Conservation (phyloP, 768 basidiomycete species). For the Leccinum pellstonianum region DNA sequence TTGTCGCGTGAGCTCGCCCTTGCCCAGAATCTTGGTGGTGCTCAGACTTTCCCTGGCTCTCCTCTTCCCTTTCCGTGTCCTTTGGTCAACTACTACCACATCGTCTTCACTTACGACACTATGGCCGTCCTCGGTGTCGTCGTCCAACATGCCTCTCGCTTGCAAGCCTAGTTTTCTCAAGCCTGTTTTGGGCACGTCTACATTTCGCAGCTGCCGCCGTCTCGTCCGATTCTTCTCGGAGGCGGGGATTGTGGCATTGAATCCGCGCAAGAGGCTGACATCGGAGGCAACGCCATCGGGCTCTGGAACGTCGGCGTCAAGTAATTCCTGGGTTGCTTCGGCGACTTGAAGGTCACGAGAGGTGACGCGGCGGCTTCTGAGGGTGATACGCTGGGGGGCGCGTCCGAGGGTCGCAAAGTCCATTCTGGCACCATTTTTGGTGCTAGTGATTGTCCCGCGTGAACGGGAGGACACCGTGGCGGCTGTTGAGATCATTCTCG, state of each 20-base stretch:
- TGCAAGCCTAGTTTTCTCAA: constrained; percentile 77
- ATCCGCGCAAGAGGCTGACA: constrained; percentile 84
- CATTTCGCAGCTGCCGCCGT: constrained; percentile 75
- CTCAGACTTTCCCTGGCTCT: constrained; percentile 66
- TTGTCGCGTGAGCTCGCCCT: constrained; percentile 83
- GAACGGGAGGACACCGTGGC: constrained; percentile 62
- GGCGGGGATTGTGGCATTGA: constrained; percentile 93
- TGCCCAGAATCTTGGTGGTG: constrained; percentile 68
- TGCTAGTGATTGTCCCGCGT: constrained; percentile 33
- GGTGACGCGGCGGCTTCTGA: constrained; percentile 66
- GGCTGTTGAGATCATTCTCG: constrained; percentile 72
- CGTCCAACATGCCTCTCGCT: constrained; percentile 65
- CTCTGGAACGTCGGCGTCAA: constrained; percentile 71
- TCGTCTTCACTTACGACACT: constrained; percentile 77
- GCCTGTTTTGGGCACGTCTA: constrained; percentile 73
- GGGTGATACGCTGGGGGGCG: constrained; percentile 66
- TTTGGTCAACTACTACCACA: constrained; percentile 53
- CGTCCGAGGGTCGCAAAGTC: constrained; percentile 81
- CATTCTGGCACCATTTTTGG: constrained; percentile 39
- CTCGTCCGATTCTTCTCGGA: constrained; percentile 76
- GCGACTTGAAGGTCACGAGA: constrained; percentile 83
- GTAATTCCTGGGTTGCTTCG: constrained; percentile 77
- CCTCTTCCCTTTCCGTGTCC: constrained; percentile 38
- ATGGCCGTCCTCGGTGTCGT: constrained; percentile 52
- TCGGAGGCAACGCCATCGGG: constrained; percentile 65